phyloP scores from a whole-genome alignment of 202 grass and related monocot genomes.

The Elaeis oleifera region DNA sequence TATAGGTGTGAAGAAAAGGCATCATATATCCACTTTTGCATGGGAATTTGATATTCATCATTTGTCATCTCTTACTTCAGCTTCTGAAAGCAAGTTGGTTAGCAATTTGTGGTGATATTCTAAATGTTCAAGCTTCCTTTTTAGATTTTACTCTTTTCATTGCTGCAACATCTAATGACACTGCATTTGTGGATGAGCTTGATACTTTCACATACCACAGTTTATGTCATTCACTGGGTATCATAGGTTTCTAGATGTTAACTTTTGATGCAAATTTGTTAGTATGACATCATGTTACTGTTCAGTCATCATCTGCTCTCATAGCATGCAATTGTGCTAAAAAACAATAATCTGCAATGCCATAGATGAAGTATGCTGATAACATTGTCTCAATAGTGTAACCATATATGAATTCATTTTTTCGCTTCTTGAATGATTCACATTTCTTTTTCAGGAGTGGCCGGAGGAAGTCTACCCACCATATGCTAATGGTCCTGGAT shows the following conservation, averaged over 20 bases:
- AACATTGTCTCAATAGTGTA: too few relatives aligned
- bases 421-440: not conserved
- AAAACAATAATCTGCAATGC: not conserved
- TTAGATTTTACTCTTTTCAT: slow-evolving; percentile 1
- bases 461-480: slow-evolving; percentile 76
- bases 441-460: slow-evolving; percentile 59
- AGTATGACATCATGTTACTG: too few relatives aligned
- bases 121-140: too few relatives aligned
- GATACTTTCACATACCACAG: not conserved
- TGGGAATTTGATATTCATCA: too few relatives aligned
- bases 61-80: too few relatives aligned
- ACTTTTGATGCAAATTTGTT: not conserved
- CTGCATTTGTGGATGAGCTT: not conserved
- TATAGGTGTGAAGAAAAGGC: too few relatives aligned
- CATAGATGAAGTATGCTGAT: too few relatives aligned
- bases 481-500: slow-evolving; percentile 95
- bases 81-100: too few relatives aligned
- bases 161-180: not conserved
- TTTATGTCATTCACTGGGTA: not conserved
- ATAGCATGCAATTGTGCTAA: too few relatives aligned
- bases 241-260: not conserved
- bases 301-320: too few relatives aligned
- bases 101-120: too few relatives aligned
- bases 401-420: not conserved
- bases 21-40: too few relatives aligned